Evolutionary conservation across 495 filamentous ascomycete genomes (phyloP).

Genomic region (Xylaria venustula): DNA sequence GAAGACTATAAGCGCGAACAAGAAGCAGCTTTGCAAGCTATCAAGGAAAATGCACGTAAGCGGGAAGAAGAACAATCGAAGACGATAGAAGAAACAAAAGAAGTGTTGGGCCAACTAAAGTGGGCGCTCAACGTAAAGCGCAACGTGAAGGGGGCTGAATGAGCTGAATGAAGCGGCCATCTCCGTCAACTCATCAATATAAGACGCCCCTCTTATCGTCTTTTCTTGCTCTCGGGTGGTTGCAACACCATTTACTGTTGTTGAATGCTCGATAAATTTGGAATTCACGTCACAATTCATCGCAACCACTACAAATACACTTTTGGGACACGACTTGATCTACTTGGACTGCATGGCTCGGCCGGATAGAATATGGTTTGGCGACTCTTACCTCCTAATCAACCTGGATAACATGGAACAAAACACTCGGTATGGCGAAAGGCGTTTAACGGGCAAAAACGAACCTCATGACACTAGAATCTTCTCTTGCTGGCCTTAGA

Average conservation of each 20-base stretch:
- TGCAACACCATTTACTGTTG: background rate
- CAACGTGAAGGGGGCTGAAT: slow-evolving; percentile 53
- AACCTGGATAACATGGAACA: slow-evolving; percentile 15
- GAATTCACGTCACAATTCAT: background rate
- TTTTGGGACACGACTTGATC: slow-evolving; percentile 5
- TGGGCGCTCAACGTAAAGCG: slow-evolving; percentile 67
- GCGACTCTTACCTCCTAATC: slow-evolving; percentile 1
- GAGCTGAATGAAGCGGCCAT: slow-evolving; percentile 38
- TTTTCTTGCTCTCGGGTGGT: background rate
- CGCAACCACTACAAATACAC: slow-evolving; percentile 2
- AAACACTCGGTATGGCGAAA: slow-evolving; percentile 10
- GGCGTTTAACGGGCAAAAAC: slow-evolving; percentile 12
- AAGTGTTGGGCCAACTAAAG: slow-evolving; percentile 63
- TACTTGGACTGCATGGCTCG: slow-evolving; percentile 13
- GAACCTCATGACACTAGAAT: slow-evolving; percentile 3
- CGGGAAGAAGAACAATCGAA: slow-evolving; percentile 56
- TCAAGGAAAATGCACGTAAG: slow-evolving; percentile 53
- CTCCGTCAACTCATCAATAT: background rate
- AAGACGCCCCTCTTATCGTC: background rate
- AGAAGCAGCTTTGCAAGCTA: slow-evolving; percentile 55
- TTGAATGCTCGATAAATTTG: background rate
- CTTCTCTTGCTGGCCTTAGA: background rate
- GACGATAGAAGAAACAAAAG: slow-evolving; percentile 57
- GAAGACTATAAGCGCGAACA: slow-evolving; percentile 63
- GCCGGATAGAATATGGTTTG: slow-evolving; percentile 13